Evolutionary conservation across 1,139 yeast genomes (phyloP), one percentile per base, ranked within the genome.

Genomic region (Wickerhamomyces sp.): DNA sequence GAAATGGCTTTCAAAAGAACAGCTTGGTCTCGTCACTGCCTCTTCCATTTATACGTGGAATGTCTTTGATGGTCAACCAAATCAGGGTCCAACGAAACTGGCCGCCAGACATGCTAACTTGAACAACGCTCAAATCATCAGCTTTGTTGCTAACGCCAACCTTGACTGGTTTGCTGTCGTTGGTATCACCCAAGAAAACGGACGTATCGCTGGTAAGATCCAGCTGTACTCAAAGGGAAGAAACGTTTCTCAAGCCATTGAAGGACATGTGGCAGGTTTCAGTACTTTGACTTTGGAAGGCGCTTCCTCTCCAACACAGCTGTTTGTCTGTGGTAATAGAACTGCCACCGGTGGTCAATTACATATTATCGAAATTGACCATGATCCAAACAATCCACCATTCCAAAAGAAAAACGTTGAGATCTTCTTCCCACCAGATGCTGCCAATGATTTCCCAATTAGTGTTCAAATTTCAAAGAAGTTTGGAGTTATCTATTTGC

Each of bases 321-420:
- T 91, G 25, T 91, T 93, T 60, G 77, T 82, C 21, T 91, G 89
- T 40, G 91, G 89, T 57, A 87, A 88, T 64, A 81, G 94, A 61
- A 78, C 83, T 40, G 85, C 85, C 32, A 80, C 79, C 41, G 58
- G 64, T 17, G 91, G 89, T 44, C 80, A 77, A 62, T 74, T 93
- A 59, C 96, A 91, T 63, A 79, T 91, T 49, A 87, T 91, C 50
- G 98, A 93, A 67, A 91, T 93, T 55, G 99, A 93, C 59, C 97
- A 91, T 59, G 86, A 80, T 49, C 84, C 84, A 21, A 81, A 80
- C 35, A 75, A 76, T 30, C 78, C 83, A 54, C 95, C 96, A n/a
- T 93, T 85, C 68, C 77, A 77, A 43, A 93, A 93, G 72, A 88
- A 88, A 62, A 77, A 84, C 25, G 94, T 87, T 30, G 97, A 91